Percentiles rank a stretch among this genome's conserved stretches.
Conservation (phyloP, 768 basidiomycete genomes). For the Trametopsis cervina region DNA sequence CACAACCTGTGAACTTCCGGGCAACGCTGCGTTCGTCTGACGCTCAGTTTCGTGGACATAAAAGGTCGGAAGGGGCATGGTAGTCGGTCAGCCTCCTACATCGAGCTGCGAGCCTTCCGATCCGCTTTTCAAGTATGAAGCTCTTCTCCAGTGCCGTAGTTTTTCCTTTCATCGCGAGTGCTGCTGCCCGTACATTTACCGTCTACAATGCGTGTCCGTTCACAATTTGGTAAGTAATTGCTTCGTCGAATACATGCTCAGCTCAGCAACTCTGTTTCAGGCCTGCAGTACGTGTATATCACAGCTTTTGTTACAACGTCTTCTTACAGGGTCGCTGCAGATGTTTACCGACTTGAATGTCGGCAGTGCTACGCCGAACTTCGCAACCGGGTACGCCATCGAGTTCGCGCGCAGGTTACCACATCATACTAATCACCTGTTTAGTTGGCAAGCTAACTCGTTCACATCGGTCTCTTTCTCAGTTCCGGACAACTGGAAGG, state of each 20-base stretch:
- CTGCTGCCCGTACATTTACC: conserved; percentile 32
- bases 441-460: conserved; percentile 29
- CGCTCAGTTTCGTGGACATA: too few relatives aligned
- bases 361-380: conserved; percentile 36
- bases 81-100: too few relatives aligned
- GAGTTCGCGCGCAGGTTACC: too few relatives aligned
- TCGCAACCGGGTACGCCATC: conserved; percentile 45
- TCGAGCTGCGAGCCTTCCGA: too few relatives aligned
- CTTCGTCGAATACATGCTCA: neutral
- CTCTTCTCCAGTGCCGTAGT: conserved; percentile 4
- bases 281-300: conserved; percentile 33
- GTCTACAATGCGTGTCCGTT: conserved; percentile 59
- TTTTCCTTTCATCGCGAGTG: conserved; percentile 12
- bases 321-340: conserved; percentile 20
- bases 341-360: conserved; percentile 55
- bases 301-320: neutral
- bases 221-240: conserved; percentile 50
- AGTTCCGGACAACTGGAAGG: conserved; percentile 59
- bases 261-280: conserved; percentile 22
- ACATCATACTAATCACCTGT: too few relatives aligned
- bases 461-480: conserved; percentile 35
- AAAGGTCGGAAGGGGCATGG: too few relatives aligned
- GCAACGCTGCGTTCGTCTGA: too few relatives aligned
- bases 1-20: too few relatives aligned
- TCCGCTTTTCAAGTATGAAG: too few relatives aligned